phyloP scores from a whole-genome alignment of 768 basidiomycete genomes.

The Russula ochroleuca region DNA sequence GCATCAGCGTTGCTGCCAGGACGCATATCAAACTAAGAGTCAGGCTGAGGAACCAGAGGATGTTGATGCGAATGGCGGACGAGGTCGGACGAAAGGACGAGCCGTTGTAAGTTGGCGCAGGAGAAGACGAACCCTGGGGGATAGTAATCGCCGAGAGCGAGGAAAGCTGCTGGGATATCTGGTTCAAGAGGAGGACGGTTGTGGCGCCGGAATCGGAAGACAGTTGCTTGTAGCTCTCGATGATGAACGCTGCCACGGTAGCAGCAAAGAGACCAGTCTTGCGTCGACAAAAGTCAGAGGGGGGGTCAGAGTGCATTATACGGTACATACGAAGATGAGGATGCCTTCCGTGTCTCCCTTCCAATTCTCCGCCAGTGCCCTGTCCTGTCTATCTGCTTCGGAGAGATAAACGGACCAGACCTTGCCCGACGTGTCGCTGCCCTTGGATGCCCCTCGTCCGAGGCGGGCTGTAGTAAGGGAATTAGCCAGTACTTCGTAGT shows the following conservation, averaged over 20 bases:
- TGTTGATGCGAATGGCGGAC: constrained; percentile 16
- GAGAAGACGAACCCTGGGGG: background rate
- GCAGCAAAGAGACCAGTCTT: constrained; percentile 23
- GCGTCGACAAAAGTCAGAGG: background rate
- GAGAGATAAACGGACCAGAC: constrained; percentile 13
- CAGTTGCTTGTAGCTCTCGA: constrained; percentile 20
- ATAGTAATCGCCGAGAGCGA: background rate
- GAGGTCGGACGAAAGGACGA: background rate
- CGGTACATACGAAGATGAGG: constrained; percentile 10
- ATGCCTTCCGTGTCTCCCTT: constrained; percentile 16
- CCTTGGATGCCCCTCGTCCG: background rate
- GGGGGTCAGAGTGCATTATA: too few relatives aligned
- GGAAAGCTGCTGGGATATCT: constrained; percentile 21
- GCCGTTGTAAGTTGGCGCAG: background rate
- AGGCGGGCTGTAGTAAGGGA: background rate
- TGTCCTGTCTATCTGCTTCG: constrained; percentile 9
- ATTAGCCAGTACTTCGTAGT: background rate
- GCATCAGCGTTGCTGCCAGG: constrained; percentile 15
- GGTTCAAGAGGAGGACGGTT: constrained; percentile 8
- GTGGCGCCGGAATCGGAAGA: background rate
- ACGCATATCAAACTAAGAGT: constrained; percentile 11
- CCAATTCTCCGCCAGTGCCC: constrained; percentile 8
- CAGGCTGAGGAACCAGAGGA: constrained; percentile 25
- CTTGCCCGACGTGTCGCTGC: constrained; percentile 4
- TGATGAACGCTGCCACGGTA: constrained; percentile 18